phyloP scores from a whole-genome alignment of 2,329 filamentous ascomycete species.

The Pseudogymnoascus destructans region DNA sequence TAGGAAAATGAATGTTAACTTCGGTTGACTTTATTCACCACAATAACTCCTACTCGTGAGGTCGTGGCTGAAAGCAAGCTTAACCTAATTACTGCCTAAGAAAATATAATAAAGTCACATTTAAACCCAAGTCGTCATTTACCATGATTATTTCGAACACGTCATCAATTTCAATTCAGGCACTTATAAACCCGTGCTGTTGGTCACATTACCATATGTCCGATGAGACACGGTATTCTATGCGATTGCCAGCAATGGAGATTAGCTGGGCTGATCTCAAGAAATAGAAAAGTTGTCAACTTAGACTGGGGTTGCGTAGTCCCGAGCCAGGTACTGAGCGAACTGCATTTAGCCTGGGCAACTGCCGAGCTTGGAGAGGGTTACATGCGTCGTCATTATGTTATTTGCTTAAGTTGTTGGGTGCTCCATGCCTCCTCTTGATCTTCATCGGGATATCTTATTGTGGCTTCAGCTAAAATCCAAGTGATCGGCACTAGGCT shows the following conservation, averaged over 20 bases:
- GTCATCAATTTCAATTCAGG: not conserved
- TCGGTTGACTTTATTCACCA: not conserved
- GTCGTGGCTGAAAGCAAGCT: not conserved
- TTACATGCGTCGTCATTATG: not conserved
- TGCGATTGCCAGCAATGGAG: not conserved
- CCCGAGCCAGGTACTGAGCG: not conserved
- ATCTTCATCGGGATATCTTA: not conserved
- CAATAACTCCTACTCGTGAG: not conserved
- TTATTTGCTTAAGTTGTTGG: not conserved
- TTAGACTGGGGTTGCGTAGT: not conserved
- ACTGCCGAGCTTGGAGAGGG: not conserved
- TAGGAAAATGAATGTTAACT: not conserved
- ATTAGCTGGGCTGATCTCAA: not conserved
- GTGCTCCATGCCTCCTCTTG: not conserved
- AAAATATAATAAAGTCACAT: not conserved
- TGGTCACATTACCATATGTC: not conserved
- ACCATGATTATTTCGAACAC: not conserved
- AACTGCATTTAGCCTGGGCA: not conserved
- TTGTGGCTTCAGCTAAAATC: slow-evolving; percentile 3
- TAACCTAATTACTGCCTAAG: not conserved
- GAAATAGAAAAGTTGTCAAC: not conserved
- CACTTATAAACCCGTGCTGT: not conserved
- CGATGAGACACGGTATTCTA: not conserved
- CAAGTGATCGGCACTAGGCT: slow-evolving; percentile 1
- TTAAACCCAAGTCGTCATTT: not conserved